A percentile compares a stretch with the other conserved stretches of the same genome.
Conservation (phyloP, 768 basidiomycete genomes). For the Lyophyllum atratum region DNA sequence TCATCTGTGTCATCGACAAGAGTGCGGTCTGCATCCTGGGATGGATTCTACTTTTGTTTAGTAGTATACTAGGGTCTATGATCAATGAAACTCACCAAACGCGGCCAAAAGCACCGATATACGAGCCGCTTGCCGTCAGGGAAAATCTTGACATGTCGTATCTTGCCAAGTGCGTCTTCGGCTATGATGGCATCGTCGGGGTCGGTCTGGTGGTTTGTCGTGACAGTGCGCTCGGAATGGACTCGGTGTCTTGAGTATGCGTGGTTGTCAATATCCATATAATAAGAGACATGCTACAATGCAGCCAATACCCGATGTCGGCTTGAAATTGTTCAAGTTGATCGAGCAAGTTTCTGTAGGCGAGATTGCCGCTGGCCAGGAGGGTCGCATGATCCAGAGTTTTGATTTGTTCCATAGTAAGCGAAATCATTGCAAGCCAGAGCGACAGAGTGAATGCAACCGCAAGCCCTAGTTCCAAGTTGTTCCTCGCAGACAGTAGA, state of each 20-base stretch:
- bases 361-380: background rate
- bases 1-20: background rate
- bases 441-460: background rate
- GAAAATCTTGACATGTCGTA: too few species aligned
- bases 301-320: background rate
- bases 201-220: too few species aligned
- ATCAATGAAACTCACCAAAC: background rate
- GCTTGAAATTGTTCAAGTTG: background rate
- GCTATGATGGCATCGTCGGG: too few species aligned
- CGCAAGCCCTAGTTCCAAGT: background rate
- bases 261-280: background rate
- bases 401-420: conserved; percentile 6
- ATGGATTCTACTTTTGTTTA: background rate
- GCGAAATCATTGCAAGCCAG: conserved; percentile 1
- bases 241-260: too few species aligned
- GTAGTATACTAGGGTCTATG: background rate
- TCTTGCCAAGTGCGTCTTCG: too few species aligned
- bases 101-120: background rate
- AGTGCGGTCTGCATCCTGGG: background rate
- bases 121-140: too few species aligned
- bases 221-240: too few species aligned
- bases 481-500: background rate
- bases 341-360: background rate
- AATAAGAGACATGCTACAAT: background rate
- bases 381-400: conserved; percentile 17